A percentile compares a stretch with the other conserved stretches of the same genome.
Conservation (phyloP, 306 rosid genomes). For the Canavalia ensiformis region DNA sequence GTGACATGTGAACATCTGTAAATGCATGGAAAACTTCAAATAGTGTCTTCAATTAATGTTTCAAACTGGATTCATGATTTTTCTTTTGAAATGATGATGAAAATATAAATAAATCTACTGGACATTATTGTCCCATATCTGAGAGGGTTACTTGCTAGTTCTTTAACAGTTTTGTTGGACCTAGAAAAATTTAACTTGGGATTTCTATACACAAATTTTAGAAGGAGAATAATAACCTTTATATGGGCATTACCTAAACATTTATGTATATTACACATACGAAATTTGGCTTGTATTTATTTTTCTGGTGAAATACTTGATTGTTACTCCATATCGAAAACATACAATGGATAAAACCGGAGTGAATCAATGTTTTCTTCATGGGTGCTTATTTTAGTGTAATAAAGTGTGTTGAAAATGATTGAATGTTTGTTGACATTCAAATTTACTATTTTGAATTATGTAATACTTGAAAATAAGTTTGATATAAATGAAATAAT, state of each 20-base stretch:
- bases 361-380: not conserved
- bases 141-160: constrained; percentile 12
- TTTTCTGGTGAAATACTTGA: not conserved
- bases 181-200: not conserved
- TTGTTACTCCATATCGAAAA: not conserved
- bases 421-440: constrained; percentile 7
- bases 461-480: constrained; percentile 23
- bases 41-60: constrained; percentile 3
- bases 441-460: constrained; percentile 26
- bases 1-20: not conserved
- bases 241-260: not conserved
- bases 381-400: constrained; percentile 1
- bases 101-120: not conserved
- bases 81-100: not conserved
- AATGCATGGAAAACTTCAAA: not conserved
- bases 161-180: not conserved
- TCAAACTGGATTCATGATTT: not conserved
- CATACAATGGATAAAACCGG: not conserved
- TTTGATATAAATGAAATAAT: constrained; percentile 25
- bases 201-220: not conserved
- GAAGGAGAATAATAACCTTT: not conserved
- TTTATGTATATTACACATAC: not conserved
- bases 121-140: not conserved
- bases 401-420: constrained; percentile 3
- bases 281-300: not conserved